These are phyloP conservation scores for Berkeleyomyces rouxiae DNA, from an alignment of 2,329 filamentous ascomycete species.

Conservation along the genomic window DNA sequence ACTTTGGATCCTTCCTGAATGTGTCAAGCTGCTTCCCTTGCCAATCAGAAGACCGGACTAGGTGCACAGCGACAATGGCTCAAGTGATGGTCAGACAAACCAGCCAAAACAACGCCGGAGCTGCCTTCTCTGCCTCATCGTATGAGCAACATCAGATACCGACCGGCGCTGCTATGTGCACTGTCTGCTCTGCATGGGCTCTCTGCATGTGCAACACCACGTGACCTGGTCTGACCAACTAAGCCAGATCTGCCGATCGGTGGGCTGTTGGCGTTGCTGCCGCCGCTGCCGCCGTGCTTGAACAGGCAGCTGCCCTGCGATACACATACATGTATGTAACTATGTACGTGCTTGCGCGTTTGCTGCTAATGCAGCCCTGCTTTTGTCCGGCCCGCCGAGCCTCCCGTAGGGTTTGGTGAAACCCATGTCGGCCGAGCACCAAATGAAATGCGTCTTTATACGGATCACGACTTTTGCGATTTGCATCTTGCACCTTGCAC, in stretches of 20 bases:
- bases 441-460: not conserved
- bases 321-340: not conserved
- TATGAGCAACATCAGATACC: constrained; percentile 8
- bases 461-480: too few species aligned
- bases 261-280: too few species aligned
- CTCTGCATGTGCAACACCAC: not conserved
- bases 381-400: not conserved
- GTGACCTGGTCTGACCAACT: not conserved
- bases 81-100: too few species aligned
- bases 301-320: not conserved
- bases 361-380: not conserved
- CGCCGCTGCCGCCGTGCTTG: not conserved
- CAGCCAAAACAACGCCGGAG: too few species aligned
- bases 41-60: too few species aligned
- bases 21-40: not conserved
- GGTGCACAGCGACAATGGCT: too few species aligned
- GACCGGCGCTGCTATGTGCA: not conserved
- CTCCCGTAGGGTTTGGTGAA: not conserved
- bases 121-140: not conserved
- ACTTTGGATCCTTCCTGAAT: constrained; percentile 3
- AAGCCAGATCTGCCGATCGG: too few species aligned
- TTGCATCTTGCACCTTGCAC: not conserved
- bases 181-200: not conserved
- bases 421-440: not conserved
- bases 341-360: not conserved